Base-by-base conservation (phyloP, 371 early-diverging fungal genomes). In the Lichtheimia corymbifera region DNA sequence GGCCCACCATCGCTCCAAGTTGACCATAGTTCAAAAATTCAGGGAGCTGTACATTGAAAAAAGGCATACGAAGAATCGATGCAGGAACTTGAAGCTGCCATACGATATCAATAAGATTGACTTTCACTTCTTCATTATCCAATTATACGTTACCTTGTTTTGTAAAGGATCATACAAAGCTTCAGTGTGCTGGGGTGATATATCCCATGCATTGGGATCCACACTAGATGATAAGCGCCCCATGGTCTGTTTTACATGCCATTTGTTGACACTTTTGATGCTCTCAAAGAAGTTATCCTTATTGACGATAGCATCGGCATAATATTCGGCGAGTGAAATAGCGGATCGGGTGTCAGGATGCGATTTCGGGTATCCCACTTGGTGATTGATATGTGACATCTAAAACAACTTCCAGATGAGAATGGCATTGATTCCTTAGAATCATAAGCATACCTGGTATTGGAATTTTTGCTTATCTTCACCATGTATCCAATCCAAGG, bases 71-170 rank as follows among this genome's bases (percentile, higher is more conserved):
- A 25, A 88, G 55, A 13, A 83, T 73, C 0, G 80, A 74, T 13
- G 80, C 84, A 2, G 85, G 88, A 28, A 88, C 68, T 18, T 78
- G 74, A 17, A 86, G 71, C 70, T 80, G 25, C 3, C 2, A 20
- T 7, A 27, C 30, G 28, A 25, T 0, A 35, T 35, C 0, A 35
- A 0, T 35, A 9, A 35, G 11, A 9, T 35, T 5, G 47, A 18
- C 9, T 9, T 45, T 55, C 11, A 3, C 0, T 55, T 55, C 0
- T 55, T 55, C 28, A 2, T 6, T 27, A 14, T 55, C 4, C 13
- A 2, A 17, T 44, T 18, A 12, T 14, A 25, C 18, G 18, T 61
- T 12, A 54, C 71, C 58, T 71, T 68, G 35, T 74, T 74, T 14
- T 59, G 43, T 15, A 63, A 63, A 35, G 49, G 60, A 20, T 71